phyloP scores from a whole-genome alignment of 2,329 filamentous ascomycete species.

The Hypoxylon sp. region DNA sequence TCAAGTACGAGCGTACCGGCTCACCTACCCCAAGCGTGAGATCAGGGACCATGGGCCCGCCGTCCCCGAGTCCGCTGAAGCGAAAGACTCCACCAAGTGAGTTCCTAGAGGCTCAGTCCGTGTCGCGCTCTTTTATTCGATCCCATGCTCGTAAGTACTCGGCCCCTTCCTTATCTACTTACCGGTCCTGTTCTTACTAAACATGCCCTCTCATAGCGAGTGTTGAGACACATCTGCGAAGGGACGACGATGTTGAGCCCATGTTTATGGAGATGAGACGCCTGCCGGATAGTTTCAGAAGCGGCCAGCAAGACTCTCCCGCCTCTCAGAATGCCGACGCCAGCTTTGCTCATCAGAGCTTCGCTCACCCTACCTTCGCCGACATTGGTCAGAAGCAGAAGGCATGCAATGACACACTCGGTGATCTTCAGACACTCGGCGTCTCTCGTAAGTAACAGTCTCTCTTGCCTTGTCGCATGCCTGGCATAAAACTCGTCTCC shows the following conservation, averaged over 20 bases:
- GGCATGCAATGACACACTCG: conserved; percentile 74
- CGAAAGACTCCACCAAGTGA: conserved; percentile 19
- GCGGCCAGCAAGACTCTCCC: conserved; percentile 37
- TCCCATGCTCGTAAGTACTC: conserved; percentile 49
- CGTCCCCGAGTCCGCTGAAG: conserved; percentile 36
- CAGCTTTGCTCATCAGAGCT: conserved; percentile 51
- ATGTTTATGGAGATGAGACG: conserved; percentile 48
- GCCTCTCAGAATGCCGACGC: conserved; percentile 47
- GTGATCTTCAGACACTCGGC: conserved; percentile 77
- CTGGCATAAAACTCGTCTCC: not conserved
- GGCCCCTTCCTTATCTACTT: not conserved
- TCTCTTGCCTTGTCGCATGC: not conserved
- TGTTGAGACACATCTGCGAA: conserved; percentile 45
- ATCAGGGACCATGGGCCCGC: conserved; percentile 44
- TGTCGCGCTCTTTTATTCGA: conserved; percentile 43
- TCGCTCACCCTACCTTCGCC: conserved; percentile 57
- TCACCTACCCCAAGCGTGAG: conserved; percentile 23
- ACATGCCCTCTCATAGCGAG: conserved; percentile 38
- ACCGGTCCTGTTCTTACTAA: conserved; percentile 4
- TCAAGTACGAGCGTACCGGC: conserved; percentile 45
- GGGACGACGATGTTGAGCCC: conserved; percentile 45
- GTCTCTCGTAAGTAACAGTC: conserved; percentile 65
- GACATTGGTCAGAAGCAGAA: conserved; percentile 74
- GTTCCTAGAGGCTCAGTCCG: conserved; percentile 39
- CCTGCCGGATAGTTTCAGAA: conserved; percentile 21